Evolutionary conservation across 176 grass and related monocot species (phyloP).

Genomic region (Otatea glauca): DNA sequence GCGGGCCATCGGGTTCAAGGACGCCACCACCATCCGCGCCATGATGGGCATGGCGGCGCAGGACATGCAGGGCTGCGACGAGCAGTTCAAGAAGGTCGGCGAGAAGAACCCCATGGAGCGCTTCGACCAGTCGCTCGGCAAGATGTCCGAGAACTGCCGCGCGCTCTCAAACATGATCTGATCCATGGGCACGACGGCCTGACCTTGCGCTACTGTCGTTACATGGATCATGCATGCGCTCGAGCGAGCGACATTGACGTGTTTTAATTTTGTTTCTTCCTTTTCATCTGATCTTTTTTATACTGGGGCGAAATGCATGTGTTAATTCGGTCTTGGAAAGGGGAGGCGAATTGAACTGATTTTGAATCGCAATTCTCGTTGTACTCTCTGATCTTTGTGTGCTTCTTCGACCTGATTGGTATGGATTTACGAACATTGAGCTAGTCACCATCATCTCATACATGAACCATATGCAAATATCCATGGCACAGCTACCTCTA

Average conservation of each 20-base stretch:
- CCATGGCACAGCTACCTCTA: no score
- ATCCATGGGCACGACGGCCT: not conserved
- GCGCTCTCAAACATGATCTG: constrained; percentile 59
- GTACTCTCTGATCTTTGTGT: not conserved
- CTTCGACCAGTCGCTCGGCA: constrained; percentile 35
- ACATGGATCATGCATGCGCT: not conserved
- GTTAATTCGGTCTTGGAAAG: constrained; percentile 5
- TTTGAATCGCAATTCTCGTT: not conserved
- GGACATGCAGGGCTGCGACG: constrained; percentile 54
- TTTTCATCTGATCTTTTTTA: not conserved
- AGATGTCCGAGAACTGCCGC: constrained; percentile 50
- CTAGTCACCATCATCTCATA: not conserved
- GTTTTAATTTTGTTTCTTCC: not conserved
- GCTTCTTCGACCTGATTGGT: not conserved
- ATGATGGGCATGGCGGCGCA: constrained; percentile 55
- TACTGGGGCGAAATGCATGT: not conserved
- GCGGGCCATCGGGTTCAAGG: constrained; percentile 50
- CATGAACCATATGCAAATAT: no score
- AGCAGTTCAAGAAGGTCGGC: constrained; percentile 44
- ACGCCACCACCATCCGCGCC: constrained; percentile 52
- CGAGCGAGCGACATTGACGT: not conserved
- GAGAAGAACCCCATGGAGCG: constrained; percentile 41
- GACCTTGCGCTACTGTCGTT: not conserved
- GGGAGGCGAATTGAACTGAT: constrained; percentile 13
- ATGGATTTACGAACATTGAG: not conserved